Conservation (phyloP, 2,329 filamentous ascomycete genomes). For the Zalaria obscura region DNA sequence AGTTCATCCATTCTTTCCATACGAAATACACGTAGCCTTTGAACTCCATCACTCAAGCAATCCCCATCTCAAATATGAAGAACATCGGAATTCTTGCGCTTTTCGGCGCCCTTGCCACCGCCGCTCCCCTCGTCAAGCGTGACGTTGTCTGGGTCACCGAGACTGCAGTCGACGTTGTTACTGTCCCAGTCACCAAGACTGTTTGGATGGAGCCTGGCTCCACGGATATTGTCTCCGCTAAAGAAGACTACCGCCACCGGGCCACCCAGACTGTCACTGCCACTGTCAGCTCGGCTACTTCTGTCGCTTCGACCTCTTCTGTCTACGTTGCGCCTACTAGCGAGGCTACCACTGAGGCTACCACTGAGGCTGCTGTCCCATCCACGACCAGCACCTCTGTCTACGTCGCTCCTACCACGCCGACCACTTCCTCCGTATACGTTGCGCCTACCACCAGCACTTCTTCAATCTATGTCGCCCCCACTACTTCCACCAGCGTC, state of each 20-base stretch:
- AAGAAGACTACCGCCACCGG: neutral
- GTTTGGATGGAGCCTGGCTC: slow-evolving; percentile 27
- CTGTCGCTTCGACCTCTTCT: slow-evolving; percentile 6
- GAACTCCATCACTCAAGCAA: neutral
- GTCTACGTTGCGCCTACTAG: slow-evolving; percentile 11
- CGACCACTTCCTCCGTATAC: slow-evolving; percentile 11
- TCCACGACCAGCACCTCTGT: slow-evolving; percentile 8
- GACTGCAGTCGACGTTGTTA: slow-evolving; percentile 32
- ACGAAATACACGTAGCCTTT: neutral
- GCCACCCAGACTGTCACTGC: slow-evolving; percentile 1
- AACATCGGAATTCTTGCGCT: slow-evolving; percentile 15
- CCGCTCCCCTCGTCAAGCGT: slow-evolving; percentile 24
- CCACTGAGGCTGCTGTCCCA: slow-evolving; percentile 9
- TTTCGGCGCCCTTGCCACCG: slow-evolving; percentile 14
- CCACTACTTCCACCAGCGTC: slow-evolving; percentile 10
- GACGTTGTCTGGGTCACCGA: slow-evolving; percentile 37
- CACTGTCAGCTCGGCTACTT: slow-evolving; percentile 2
- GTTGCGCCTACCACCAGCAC: slow-evolving; percentile 14
- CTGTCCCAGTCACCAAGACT: slow-evolving; percentile 33
- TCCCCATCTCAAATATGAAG: slow-evolving; percentile 16
- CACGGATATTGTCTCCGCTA: slow-evolving; percentile 8
- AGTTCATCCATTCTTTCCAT: slow-evolving; percentile 4
- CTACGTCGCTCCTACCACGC: slow-evolving; percentile 10
- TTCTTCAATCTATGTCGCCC: slow-evolving; percentile 7
- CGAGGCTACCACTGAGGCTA: slow-evolving; percentile 8